Conservation (phyloP, 179 eudicot species). For the Pouteria campechiana region DNA sequence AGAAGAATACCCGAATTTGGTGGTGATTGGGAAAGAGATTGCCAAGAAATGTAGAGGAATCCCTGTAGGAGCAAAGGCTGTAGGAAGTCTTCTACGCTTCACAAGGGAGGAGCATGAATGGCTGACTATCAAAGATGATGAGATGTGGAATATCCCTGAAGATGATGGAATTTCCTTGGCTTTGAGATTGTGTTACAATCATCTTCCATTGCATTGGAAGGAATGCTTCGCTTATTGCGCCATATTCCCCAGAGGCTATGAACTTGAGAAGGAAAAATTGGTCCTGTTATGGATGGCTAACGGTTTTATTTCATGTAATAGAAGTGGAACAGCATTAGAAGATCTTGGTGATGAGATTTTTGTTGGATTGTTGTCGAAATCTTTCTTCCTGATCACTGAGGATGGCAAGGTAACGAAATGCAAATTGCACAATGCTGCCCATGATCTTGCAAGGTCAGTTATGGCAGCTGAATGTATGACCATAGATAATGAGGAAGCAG, state of each 20-base stretch:
- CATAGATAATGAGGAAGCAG: not conserved
- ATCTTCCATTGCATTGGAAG: not conserved
- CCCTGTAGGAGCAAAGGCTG: conserved; percentile 6
- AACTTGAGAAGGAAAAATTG: not conserved
- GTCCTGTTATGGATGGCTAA: conserved; percentile 3
- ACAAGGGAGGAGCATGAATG: not conserved
- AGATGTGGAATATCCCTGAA: conserved; percentile 3
- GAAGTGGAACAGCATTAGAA: not conserved
- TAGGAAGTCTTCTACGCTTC: conserved; percentile 4
- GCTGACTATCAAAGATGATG: not conserved
- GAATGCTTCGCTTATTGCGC: conserved; percentile 7
- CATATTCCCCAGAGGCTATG: not conserved
- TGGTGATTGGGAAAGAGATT: conserved; percentile 4
- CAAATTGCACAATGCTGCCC: conserved; percentile 6
- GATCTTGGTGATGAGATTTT: not conserved
- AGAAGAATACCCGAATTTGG: not conserved
- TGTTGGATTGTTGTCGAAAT: not conserved
- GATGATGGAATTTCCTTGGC: conserved; percentile 2
- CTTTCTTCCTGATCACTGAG: not conserved
- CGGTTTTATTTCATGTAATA: not conserved
- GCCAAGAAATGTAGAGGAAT: conserved; percentile 6
- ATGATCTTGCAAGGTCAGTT: conserved; percentile 4
- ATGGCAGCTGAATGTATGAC: not conserved
- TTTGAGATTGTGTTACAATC: conserved; percentile 3
- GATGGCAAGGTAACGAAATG: not conserved